Base-by-base conservation (phyloP, 345 rosid species). In the Lepidium sativum region DNA sequence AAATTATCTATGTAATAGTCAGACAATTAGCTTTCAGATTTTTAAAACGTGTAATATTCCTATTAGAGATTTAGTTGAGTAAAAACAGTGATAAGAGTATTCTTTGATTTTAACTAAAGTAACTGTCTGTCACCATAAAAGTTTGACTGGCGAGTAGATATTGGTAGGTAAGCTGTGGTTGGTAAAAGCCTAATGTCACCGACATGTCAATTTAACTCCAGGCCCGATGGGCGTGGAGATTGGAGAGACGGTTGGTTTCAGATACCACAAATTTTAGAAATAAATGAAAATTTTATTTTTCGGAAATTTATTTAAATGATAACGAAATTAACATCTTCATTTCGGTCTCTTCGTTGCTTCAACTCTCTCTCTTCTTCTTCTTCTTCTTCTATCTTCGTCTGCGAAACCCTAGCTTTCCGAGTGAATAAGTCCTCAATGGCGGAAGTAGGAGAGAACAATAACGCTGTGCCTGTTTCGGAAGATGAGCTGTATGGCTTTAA, bases 401-500 rank as follows among this genome's bases (percentile, higher is more conserved):
- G 12, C 42, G 54, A 65, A 58, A 21, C 71, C 71, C 66, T 65
- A 32, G 75, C 35, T 17, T 48, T 39, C 31, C 50, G 35, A 16
- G 4, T 7, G 31, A 34, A 0, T 11, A 55, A 34, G 34, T 57
- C 60, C 8, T 61, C 81, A 5, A 87, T 87, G 88, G 86, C 84
- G 64, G 79, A 75, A 53, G 34, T 69, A 29, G 82, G 50, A 41
- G 52, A 63, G 9, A 76, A 68, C 52, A 3, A 47, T 55, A 64
- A 78, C 37, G 57, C 40, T 15, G 51, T 54, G 15, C 58, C 88
- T 21, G 77, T 74, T 0, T 84, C 80, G 29, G 84, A 84, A 7
- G 86, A 75, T 13, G 78, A 79, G 35, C 78, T 70, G 29, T 88
- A 70, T 56, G 99, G 97, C 3, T 94, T 94, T 79, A 80, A 77